Conservation (phyloP, 2,329 filamentous ascomycete species). For the Xylariaceae sp. region DNA sequence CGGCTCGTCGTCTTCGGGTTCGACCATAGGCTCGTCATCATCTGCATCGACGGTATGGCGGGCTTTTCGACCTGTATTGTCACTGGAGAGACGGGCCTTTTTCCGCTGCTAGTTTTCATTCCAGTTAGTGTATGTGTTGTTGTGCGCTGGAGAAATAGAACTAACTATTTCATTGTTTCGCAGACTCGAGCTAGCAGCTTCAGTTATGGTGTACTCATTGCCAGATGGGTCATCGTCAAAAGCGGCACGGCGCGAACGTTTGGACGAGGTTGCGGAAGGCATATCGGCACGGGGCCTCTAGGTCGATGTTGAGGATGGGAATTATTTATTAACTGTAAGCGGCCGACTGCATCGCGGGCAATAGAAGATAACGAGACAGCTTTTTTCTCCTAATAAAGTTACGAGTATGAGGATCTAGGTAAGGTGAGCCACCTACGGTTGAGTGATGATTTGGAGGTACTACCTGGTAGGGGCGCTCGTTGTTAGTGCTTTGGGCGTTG, state of each 20-base stretch:
- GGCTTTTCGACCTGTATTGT: conserved; percentile 29
- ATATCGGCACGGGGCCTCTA: conserved; percentile 27
- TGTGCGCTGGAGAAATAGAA: conserved; percentile 8
- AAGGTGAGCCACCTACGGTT: no score
- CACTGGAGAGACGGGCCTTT: conserved; percentile 46
- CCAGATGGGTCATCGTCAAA: conserved; percentile 43
- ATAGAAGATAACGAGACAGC: background rate
- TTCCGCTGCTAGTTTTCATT: conserved; percentile 44
- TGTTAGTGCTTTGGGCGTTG: no score
- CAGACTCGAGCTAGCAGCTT: conserved; percentile 50
- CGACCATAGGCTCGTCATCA: conserved; percentile 41
- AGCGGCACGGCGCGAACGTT: conserved; percentile 51
- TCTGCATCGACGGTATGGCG: conserved; percentile 35
- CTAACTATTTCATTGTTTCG: conserved; percentile 50
- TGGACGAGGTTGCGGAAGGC: conserved; percentile 42
- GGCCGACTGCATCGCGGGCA: conserved; percentile 21
- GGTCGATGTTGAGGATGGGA: background rate
- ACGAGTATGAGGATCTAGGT: no score
- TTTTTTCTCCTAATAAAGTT: background rate
- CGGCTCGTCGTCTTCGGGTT: conserved; percentile 32
- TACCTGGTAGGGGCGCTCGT: no score
- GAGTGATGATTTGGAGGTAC: no score
- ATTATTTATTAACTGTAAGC: background rate
- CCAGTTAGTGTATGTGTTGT: conserved; percentile 9
- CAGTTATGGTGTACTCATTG: conserved; percentile 46